Percentiles rank a stretch among this genome's conserved stretches.
These are phyloP conservation scores for Skeletonema marinoi DNA, from an alignment of 108 stramenopile species.

Conservation along the genomic window DNA sequence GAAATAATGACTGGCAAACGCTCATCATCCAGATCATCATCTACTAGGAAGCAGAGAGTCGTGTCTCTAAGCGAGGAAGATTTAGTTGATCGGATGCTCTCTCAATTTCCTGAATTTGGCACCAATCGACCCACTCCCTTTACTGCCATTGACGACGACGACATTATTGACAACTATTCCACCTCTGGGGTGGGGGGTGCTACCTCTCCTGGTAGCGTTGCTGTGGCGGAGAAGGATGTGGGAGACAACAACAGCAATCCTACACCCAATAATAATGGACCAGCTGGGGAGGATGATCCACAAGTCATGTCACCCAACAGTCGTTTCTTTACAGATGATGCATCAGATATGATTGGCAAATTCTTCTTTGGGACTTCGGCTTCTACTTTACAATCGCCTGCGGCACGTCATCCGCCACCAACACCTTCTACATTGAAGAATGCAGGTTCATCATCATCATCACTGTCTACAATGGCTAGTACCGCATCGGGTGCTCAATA, in stretches of 20 bases:
- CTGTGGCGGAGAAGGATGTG: background rate
- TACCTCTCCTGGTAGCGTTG: background rate
- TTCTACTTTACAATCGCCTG: background rate
- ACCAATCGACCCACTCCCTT: constrained; percentile 50
- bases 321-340: constrained; percentile 38
- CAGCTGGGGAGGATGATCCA: background rate
- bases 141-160: constrained; percentile 33
- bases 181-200: background rate
- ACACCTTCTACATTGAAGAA: background rate
- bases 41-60: background rate
- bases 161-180: background rate
- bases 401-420: background rate
- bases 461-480: background rate
- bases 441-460: background rate
- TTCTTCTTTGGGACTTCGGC: constrained; percentile 38
- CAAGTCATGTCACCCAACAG: constrained; percentile 9
- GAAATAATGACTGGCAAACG: background rate
- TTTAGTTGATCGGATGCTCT: constrained; percentile 63
- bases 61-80: constrained; percentile 60
- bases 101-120: constrained; percentile 75
- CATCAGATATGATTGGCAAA: constrained; percentile 38
- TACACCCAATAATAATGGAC: background rate
- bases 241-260: background rate
- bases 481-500: background rate
- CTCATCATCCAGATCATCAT: constrained; percentile 1